Conservation (phyloP, 176 grass and related monocot genomes). For the barley (Hordeum vulgare) region MorexV3_pseudomolecules_assembly NC_058520.1:23267650-23268149, state of each 20-base stretch:
- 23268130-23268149: conserved; percentile 13
- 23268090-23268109: conserved; percentile 44
- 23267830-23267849: conserved; percentile 90
- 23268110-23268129: background rate
- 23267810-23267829: conserved; percentile 80
- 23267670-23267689: background rate
- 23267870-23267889: conserved; percentile 91
- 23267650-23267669: conserved; percentile 13
- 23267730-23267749: conserved; percentile 57
- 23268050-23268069: conserved; percentile 30
- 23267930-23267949: conserved; percentile 89
- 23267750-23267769: conserved; percentile 56
- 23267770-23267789: conserved; percentile 67
- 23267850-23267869: conserved; percentile 97
- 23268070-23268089: conserved; percentile 97
- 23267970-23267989: conserved; percentile 76
- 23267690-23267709: conserved; percentile 23
- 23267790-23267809: conserved; percentile 79
- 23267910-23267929: conserved; percentile 91
- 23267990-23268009: conserved; percentile 91
- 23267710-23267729: conserved; percentile 71
- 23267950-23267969: conserved; percentile 82
- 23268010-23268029: conserved; percentile 45
- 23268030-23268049: conserved; percentile 47
- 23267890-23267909: conserved; percentile 84